Base-by-base conservation (phyloP, 192 early-diverging fungal genomes). In the Helicostylum pulchrum region DNA sequence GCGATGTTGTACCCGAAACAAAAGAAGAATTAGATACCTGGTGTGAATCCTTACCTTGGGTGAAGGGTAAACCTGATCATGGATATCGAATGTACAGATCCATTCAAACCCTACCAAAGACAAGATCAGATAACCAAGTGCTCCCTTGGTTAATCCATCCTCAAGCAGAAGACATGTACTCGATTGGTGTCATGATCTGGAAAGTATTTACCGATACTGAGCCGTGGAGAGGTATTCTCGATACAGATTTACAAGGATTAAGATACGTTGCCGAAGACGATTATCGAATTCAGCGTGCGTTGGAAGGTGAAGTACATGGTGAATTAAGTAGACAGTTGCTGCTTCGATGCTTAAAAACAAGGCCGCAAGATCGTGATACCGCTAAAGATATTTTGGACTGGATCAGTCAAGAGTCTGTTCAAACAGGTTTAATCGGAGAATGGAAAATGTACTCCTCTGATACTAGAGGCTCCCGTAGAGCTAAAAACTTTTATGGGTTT, bases 11-110 rank as follows among this genome's bases (percentile, higher is more conserved):
- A 42, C 55, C 78, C 0, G 70, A 83, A 34, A 76, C 77, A 0
- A 59, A 75, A 15, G 77, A 81, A 19, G 80, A 78, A 20, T 49
- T 85, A 17, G 61, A 77, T 14, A 52, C 45, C 4, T 67, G 63
- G 63, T 75, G 76, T 43, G 64, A 64, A 21, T 19, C 72, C 7
- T 47, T 84, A 14, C 83, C 83, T 2, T 62, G 77, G 65, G 78
- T 84, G 0, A 78, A 78, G 19, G 70, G 79, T 9, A 75, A 72
- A 39, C 83, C 84, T 3, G 82, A 84, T 59, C 82, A 86, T 58
- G 82, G 82, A 1, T 86, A 86, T 62, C 75, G 78, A 32, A 72
- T 84, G 55, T 84, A 84, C 43, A 42, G 82, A 56, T 86, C 83
- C 6, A 81, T 82, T 26, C 68, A 85, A 70, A 78, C 78, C 7